Base-by-base conservation (phyloP, 768 basidiomycete genomes). In the Floccularia luteovirens region DNA sequence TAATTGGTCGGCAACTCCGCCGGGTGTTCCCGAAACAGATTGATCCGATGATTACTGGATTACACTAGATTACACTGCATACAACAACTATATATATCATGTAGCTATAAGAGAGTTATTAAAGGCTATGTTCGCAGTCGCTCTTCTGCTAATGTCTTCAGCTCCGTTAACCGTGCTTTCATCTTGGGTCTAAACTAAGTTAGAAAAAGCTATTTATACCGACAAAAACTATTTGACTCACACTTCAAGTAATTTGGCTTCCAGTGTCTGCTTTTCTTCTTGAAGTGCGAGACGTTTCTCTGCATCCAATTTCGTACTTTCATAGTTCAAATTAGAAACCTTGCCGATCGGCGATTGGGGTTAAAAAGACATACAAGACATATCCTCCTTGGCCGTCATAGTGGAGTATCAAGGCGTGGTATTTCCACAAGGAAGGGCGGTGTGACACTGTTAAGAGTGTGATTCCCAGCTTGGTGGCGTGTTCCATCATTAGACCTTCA, bases 331-430 rank as follows among this genome's bases (percentile, higher is more conserved):
- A 28, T 35, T 24, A 31, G 12, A 25, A 37, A 16, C n/a, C n/a
- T n/a, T n/a, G n/a, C n/a, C n/a, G n/a, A n/a, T n/a, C n/a, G n/a
- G n/a, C n/a, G n/a, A n/a, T n/a, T n/a, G n/a, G n/a, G n/a, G 46
- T 24, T 23, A 39, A 24, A 38, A 36, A 34, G 5, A 74, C 89
- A 45, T 51, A 91, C 90, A 97, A 99, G 14, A 92, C 77, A 62
- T 97, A 97, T 45, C 89, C 89, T 24, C 94, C 94, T 59, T 89
- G 83, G 5, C 94, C 94, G 51, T 97, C 90, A 54, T 89, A 91
- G 54, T 93, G 88, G 46, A 94, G 61, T 42, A 94, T 90, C 54
- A 83, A 79, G 5, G 82, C 74, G 55, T 94, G 91, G 54, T 92
- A 90, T 56, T 84, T 83, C 90, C 92, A 98, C 45, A 97, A 58